Evolutionary conservation across 257 asterid genomes (phyloP).

Genomic region (Agastache rugosa): DNA sequence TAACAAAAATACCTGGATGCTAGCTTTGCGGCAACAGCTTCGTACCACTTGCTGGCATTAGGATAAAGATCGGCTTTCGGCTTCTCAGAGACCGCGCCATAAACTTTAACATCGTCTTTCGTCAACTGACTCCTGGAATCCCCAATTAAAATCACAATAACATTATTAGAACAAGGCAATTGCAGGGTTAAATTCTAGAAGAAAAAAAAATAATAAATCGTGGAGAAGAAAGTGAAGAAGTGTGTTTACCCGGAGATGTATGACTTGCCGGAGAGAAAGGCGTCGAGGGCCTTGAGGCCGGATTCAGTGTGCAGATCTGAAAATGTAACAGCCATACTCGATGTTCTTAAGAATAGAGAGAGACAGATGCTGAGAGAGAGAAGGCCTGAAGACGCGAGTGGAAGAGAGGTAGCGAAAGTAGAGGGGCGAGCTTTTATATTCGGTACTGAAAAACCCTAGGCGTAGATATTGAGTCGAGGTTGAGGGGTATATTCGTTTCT

Average conservation of each 20-base stretch:
- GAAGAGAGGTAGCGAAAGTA: not conserved
- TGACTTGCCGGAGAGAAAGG: constrained; percentile 69
- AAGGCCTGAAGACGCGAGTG: constrained; percentile 30
- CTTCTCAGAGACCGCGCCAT: constrained; percentile 53
- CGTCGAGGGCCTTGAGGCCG: constrained; percentile 78
- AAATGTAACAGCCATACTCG: constrained; percentile 75
- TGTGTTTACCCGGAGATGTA: constrained; percentile 68
- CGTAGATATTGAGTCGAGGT: not conserved
- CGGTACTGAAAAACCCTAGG: constrained; percentile 53
- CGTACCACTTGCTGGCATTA: constrained; percentile 82
- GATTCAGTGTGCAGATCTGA: constrained; percentile 81
- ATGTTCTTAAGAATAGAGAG: constrained; percentile 5
- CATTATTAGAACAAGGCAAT: not conserved
- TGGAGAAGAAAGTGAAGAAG: not conserved
- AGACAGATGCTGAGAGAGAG: constrained; percentile 1
- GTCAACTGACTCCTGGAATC: constrained; percentile 64
- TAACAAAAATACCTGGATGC: constrained; percentile 58
- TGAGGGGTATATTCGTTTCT: constrained; percentile 22
- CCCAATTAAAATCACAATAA: not conserved
- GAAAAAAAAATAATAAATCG: not conserved
- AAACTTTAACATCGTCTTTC: constrained; percentile 80
- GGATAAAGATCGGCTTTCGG: constrained; percentile 80
- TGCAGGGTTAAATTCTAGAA: not conserved
- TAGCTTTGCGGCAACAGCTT: constrained; percentile 59
- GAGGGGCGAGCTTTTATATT: constrained; percentile 46